Conservation (phyloP, 192 early-diverging fungal genomes). For the Oehlia diaphana region DNA sequence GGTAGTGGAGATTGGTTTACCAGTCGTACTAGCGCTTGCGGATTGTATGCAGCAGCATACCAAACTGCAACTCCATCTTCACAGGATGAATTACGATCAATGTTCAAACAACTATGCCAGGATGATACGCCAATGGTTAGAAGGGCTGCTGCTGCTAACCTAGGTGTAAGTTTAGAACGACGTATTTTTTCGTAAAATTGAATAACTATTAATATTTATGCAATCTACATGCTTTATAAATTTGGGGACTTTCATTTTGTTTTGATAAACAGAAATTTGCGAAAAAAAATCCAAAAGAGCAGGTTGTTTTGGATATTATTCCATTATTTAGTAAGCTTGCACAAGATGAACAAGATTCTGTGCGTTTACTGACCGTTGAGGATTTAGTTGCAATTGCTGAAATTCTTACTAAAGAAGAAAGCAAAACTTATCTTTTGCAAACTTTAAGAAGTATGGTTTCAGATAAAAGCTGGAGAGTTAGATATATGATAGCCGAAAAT, state of each 20-base stretch:
- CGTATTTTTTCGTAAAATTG: not conserved
- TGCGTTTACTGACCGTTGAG: conserved; percentile 92
- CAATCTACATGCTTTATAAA: too few relatives aligned
- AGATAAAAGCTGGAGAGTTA: conserved; percentile 98
- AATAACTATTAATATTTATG: not conserved
- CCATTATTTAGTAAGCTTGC: conserved; percentile 86
- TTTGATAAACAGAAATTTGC: conserved; percentile 58
- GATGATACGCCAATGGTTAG: conserved; percentile 99
- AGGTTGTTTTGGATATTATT: conserved; percentile 83
- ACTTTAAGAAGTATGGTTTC: conserved; percentile 75
- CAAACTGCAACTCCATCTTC: conserved; percentile 63
- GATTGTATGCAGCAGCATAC: conserved; percentile 89
- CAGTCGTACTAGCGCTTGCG: conserved; percentile 89
- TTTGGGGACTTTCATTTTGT: not conserved
- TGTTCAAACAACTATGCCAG: conserved; percentile 79
- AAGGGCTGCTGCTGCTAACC: conserved; percentile 84
- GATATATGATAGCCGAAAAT: conserved; percentile 99
- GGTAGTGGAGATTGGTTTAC: conserved; percentile 98
- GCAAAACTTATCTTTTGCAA: conserved; percentile 71
- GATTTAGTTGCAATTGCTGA: conserved; percentile 88
- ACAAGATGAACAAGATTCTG: conserved; percentile 92
- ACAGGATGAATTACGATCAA: conserved; percentile 83
- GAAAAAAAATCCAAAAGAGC: conserved; percentile 69
- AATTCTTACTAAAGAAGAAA: conserved; percentile 73
- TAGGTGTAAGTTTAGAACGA: conserved; percentile 53